Evolutionary conservation across 2,329 filamentous ascomycete genomes (phyloP), one percentile per base, ranked within the genome.

Genomic region (Neopestalotiopsis sp.): DNA sequence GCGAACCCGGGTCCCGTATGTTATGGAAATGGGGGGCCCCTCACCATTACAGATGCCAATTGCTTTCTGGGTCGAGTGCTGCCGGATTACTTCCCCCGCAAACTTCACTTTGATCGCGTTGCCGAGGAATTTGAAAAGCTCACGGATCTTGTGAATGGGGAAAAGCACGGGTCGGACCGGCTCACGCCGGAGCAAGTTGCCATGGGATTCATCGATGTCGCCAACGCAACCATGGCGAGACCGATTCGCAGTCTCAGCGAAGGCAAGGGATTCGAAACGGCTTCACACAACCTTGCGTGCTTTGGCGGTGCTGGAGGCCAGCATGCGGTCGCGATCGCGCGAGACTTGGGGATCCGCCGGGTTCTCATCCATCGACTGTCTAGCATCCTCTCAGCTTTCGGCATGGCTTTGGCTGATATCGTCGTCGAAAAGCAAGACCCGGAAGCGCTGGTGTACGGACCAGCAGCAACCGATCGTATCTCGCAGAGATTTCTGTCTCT

Each of bases 241-340:
- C 92, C 92, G 0, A 94, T 94, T 69, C 86, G 92, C 60, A 92
- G 66, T 2, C 57, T 59, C 6, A 59, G 57, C 28, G 0, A 92
- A 94, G 78, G 91, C 91, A 4, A 71, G 78, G 20, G 78, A 76
- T 9, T 79, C 58, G 77, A 75, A 7, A 75, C 77, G 0, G 76
- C 75, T 40, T 73, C 72, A 3, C 78, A 79, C 42, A 74, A 78
- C 40, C 73, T 79, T 4, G 78, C 76, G 38, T 74, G 73, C 30
- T 80, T 94, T 75, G 92, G 92, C 32, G 92, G 92, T 72, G 92
- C 92, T 4, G 92, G 92, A 68, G 92, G 92, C 0, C 91, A 94
- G 66, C 83, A 85, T 68, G 82, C 83, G 0, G 81, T 79, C 28
- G 76, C 78, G 0, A 82, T 84, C 60, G 82, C 82, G 0, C 72